These are phyloP conservation scores for Alternaria tenuissima DNA, from an alignment of 2,329 filamentous ascomycete species.

Conservation along the genomic window DNA sequence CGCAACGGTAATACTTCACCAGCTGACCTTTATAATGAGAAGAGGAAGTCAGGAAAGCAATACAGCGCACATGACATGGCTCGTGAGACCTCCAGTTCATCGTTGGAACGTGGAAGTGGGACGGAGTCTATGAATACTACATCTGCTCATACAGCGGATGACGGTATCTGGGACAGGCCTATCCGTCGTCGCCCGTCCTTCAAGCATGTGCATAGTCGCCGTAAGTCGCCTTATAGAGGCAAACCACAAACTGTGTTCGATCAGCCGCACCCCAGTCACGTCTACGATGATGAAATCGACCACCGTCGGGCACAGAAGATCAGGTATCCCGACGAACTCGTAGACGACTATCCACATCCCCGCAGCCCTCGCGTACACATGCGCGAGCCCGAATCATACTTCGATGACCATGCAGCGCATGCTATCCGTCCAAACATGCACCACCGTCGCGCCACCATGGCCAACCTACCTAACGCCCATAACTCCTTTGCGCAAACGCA, in stretches of 20 bases:
- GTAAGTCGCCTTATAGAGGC: background rate
- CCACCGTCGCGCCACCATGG: conserved; percentile 24
- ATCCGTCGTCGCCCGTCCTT: conserved; percentile 8
- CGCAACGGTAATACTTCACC: conserved; percentile 21
- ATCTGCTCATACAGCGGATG: conserved; percentile 30
- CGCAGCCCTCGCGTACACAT: background rate
- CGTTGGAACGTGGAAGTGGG: conserved; percentile 31
- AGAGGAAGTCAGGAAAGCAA: conserved; percentile 17
- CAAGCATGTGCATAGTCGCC: conserved; percentile 6
- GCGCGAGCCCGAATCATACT: conserved; percentile 12
- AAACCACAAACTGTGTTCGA: background rate
- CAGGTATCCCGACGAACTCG: conserved; percentile 7
- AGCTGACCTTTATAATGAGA: conserved; percentile 14
- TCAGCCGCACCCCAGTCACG: conserved; percentile 16
- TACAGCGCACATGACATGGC: conserved; percentile 25
- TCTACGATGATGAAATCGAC: conserved; percentile 18
- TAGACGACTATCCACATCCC: conserved; percentile 16
- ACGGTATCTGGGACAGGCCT: conserved; percentile 31
- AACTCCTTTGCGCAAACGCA: conserved; percentile 17
- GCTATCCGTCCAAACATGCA: conserved; percentile 6
- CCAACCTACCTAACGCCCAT: background rate
- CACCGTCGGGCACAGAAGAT: conserved; percentile 1
- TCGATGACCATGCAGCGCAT: conserved; percentile 14
- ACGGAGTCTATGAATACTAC: conserved; percentile 29
- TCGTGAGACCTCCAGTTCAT: conserved; percentile 20